These are phyloP conservation scores for Pseudocercospora macadamiae DNA, from an alignment of 2,329 filamentous ascomycete species.

Conservation along the genomic window DNA sequence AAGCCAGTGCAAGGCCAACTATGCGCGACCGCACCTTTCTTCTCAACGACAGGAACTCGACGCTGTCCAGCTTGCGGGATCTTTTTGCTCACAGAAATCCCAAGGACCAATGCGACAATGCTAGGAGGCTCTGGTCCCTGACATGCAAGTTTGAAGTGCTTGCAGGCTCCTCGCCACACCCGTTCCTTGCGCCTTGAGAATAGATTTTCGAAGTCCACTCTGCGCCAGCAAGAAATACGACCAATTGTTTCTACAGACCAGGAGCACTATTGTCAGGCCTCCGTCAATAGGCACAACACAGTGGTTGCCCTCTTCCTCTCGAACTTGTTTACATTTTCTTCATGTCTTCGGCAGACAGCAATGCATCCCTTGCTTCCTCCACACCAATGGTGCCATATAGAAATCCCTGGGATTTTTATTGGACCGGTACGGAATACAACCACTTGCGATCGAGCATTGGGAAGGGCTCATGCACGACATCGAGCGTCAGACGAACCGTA, in stretches of 20 bases:
- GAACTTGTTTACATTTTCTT: conserved; percentile 23
- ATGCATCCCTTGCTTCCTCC: conserved; percentile 23
- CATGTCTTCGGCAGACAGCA: conserved; percentile 20
- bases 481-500: neutral
- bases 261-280: too few species aligned
- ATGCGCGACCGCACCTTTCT: neutral
- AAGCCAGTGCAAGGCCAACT: neutral
- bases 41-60: neutral
- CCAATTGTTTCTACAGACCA: too few species aligned
- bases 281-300: too few species aligned
- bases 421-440: neutral
- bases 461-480: conserved; percentile 15
- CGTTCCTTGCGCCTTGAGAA: neutral
- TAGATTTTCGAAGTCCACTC: neutral
- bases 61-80: neutral
- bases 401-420: neutral
- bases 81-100: neutral
- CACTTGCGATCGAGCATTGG: conserved; percentile 13
- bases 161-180: neutral
- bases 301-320: neutral
- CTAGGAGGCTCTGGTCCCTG: neutral
- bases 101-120: neutral
- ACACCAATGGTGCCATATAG: conserved; percentile 5
- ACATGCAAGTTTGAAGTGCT: conserved; percentile 10
- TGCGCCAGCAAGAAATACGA: too few species aligned